Percentiles rank a stretch among this genome's conserved stretches.
These are phyloP conservation scores for Tricholoma hemisulphureum DNA, from an alignment of 768 basidiomycete species.

Conservation along the genomic window DNA sequence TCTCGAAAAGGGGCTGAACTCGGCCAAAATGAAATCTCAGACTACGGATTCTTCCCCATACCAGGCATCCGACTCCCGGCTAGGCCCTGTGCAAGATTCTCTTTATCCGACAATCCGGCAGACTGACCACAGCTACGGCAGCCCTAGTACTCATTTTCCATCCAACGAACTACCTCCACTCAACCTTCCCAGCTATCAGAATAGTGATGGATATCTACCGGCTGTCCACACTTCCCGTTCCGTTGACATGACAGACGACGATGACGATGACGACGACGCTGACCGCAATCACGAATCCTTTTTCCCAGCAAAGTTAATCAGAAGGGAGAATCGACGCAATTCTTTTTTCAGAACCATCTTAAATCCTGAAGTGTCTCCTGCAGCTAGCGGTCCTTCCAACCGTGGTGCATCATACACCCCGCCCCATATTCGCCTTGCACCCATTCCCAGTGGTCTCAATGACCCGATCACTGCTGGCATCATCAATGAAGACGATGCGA, in stretches of 20 bases:
- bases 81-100: slow-evolving; percentile 27
- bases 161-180: slow-evolving; percentile 51
- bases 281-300: slow-evolving; percentile 63
- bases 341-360: slow-evolving; percentile 85
- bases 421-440: slow-evolving; percentile 37
- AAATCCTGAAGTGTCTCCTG: slow-evolving; percentile 59
- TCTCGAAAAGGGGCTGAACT: slow-evolving; percentile 79
- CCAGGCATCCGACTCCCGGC: slow-evolving; percentile 32
- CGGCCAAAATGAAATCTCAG: slow-evolving; percentile 71
- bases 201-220: slow-evolving; percentile 33
- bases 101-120: slow-evolving; percentile 28
- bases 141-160: slow-evolving; percentile 38
- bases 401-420: slow-evolving; percentile 40
- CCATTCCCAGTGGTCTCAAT: slow-evolving; percentile 39
- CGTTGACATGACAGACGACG: slow-evolving; percentile 61
- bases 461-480: slow-evolving; percentile 76
- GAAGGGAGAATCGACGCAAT: slow-evolving; percentile 65
- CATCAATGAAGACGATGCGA: slow-evolving; percentile 67
- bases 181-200: slow-evolving; percentile 38
- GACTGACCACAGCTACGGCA: slow-evolving; percentile 32
- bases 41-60: slow-evolving; percentile 36
- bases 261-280: slow-evolving; percentile 61
- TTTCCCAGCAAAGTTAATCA: slow-evolving; percentile 74
- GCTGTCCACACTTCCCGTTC: slow-evolving; percentile 37
- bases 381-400: slow-evolving; percentile 31